Evolutionary conservation across 495 filamentous ascomycete species (phyloP).

Genomic region (Hyphodiscus hymeniophilus): DNA sequence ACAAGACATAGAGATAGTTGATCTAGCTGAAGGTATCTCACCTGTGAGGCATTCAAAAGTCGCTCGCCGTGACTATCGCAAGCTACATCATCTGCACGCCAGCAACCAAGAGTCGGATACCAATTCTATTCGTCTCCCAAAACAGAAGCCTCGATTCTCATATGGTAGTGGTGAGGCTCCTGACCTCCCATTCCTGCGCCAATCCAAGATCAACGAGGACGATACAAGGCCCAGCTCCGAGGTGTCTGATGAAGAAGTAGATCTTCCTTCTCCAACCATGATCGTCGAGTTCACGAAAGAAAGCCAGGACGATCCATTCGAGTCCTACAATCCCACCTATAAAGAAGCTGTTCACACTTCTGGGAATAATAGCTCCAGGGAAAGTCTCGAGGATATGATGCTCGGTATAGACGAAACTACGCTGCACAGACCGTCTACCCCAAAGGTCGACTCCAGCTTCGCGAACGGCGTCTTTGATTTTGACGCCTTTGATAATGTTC

Average conservation of each 20-base stretch:
- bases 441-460: constrained; percentile 9
- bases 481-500: constrained; percentile 25
- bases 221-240: constrained; percentile 27
- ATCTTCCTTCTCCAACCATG: constrained; percentile 35
- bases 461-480: constrained; percentile 19
- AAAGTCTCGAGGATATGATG: constrained; percentile 20
- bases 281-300: constrained; percentile 10
- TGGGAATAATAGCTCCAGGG: constrained; percentile 19
- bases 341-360: constrained; percentile 2
- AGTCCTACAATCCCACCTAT: neutral
- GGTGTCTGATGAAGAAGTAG: constrained; percentile 27
- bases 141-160: constrained; percentile 27
- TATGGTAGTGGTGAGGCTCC: constrained; percentile 21
- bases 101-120: constrained; percentile 8
- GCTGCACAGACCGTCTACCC: constrained; percentile 4
- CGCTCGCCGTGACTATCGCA: constrained; percentile 24
- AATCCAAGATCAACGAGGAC: neutral
- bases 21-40: neutral
- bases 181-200: constrained; percentile 7
- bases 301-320: neutral
- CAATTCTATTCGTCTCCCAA: constrained; percentile 16
- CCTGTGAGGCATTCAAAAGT: constrained; percentile 17
- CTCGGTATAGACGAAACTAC: constrained; percentile 22
- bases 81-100: constrained; percentile 28
- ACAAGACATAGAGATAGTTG: constrained; percentile 22